phyloP scores from a whole-genome alignment of 495 filamentous ascomycete genomes.

The Articulospora tetracladia region DNA sequence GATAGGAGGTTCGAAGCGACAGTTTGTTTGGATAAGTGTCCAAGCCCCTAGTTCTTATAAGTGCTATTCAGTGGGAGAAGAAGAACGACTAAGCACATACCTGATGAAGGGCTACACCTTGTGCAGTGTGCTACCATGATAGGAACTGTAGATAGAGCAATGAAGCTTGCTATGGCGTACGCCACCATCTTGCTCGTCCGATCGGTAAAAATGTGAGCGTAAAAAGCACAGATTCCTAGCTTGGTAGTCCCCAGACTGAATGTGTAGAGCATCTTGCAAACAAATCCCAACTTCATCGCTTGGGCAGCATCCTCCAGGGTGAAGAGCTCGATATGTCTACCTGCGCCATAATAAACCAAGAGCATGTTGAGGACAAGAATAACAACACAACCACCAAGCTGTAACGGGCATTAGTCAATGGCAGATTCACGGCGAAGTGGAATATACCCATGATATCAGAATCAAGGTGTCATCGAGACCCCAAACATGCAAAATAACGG shows the following conservation, averaged over 20 bases:
- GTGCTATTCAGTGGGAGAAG: too few species aligned
- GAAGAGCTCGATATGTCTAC: not conserved
- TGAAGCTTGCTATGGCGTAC: conserved; percentile 1
- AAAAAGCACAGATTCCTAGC: conserved; percentile 8
- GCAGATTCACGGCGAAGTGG: too few species aligned
- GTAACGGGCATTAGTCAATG: too few species aligned
- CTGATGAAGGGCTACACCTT: too few species aligned
- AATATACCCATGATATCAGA: conserved; percentile 7
- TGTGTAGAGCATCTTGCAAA: not conserved
- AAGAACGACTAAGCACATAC: too few species aligned
- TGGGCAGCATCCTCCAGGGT: not conserved
- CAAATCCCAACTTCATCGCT: not conserved
- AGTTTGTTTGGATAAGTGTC: too few species aligned
- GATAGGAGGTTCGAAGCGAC: too few species aligned
- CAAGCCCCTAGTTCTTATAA: too few species aligned
- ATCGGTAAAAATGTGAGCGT: conserved; percentile 10
- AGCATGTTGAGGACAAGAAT: not conserved
- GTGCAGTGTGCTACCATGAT: too few species aligned
- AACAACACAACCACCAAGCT: not conserved
- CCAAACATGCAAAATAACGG: not conserved
- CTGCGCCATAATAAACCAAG: conserved; percentile 3
- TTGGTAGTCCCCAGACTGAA: conserved; percentile 1
- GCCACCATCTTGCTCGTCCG: not conserved
- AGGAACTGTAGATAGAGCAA: too few species aligned
- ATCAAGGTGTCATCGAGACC: conserved; percentile 8